Evolutionary conservation across 306 rosid genomes (phyloP), one percentile per base, ranked within the genome.

Genomic region (Ormosia emarginata): DNA sequence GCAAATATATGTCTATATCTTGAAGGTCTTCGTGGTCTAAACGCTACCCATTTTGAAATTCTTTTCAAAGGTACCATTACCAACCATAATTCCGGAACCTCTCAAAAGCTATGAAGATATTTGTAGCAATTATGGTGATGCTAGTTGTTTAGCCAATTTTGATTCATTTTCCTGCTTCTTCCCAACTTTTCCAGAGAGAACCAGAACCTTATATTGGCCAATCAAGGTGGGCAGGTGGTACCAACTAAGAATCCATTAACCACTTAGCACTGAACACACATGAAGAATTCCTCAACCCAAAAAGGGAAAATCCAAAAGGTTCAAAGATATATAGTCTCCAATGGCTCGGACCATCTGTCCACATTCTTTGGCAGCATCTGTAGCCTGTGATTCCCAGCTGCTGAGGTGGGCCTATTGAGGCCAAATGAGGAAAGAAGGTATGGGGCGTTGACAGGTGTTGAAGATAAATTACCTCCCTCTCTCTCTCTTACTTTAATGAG

Each of bases 391-490:
- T 83, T 68, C 66, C 46, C 63, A 4, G 39, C 39, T 13, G 15
- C 30, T 6, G 17, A 66, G 3, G 56, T 74, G 40, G 84, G 41
- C 50, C 83, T 52, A 5, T 12, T 49, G 15, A 74, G 61, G 29
- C 84, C 84, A 34, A 81, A 85, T 47, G n/a, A 69, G 86, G 87
- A 82, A 85, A 64, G 70, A 13, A 67, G 79, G 46, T 56, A 34
- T 82, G 85, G 90, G 92, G 94, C 74, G 58, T 39, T 80, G 88
- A 78, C 94, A 87, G 83, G 87, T 90, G 85, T 85, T 65, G 5
- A 55, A 6, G 2, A 15, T 53, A 40, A 32, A 6, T 24, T 41
- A n/a, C 30, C 24, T 24, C 24, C 1, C 41, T 6, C 41, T 47
- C 8, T 74, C 18, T 64, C 44, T 62, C 79, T 44, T 34, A 3